Evolutionary conservation across 164 flowering plant genomes (phyloP), one percentile per base, ranked within the genome.

Genomic region (Kalanchoe fedtschenkoi): DNA sequence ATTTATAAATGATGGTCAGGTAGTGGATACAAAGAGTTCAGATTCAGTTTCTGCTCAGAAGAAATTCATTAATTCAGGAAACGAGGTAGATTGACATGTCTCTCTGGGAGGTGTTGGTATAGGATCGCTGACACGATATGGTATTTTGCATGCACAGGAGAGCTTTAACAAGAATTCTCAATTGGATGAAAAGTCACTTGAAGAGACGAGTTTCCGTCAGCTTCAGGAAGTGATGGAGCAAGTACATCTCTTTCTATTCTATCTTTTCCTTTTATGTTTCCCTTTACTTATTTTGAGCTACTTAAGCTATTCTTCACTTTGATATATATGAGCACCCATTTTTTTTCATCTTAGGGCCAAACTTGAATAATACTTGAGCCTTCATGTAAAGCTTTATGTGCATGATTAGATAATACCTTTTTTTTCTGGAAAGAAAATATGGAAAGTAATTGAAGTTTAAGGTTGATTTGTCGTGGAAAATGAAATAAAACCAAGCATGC

Each of bases 201-300:
- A 87, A 75, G 92, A 83, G 65, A 72, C 79, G 62, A 80, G 90
- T 70, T 87, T 91, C 65, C 79, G 67, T 37, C 92, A 89, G 75
- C 98, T 91, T 66, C 95, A 83, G 63, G 82, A 77, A 62, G 92
- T 80, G 34, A 81, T 78, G 79, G 86, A 81, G 58, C 80, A 82
- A 93, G 98, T 89, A 79, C 39, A 8, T n/a, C 32, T n/a, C 6
- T 58, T 21, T 42, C 22, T 37, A n/a, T 5, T 11, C 17, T 22
- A 28, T 39, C 2, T 30, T 16, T 5, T 13, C 30, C 17, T 4
- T 37, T 35, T 8, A 26, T 15, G 26, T 11, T 47, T 15, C 19
- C 8, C 54, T 24, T 5, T 42, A 16, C 19, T 15, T 15, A 42
- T 42, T 42, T 2, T 42, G 17, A 42, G n/a, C 46, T 42, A 4